Conservation (phyloP, 2,329 filamentous ascomycete genomes). For the Coniochaeta prunicola region DNA sequence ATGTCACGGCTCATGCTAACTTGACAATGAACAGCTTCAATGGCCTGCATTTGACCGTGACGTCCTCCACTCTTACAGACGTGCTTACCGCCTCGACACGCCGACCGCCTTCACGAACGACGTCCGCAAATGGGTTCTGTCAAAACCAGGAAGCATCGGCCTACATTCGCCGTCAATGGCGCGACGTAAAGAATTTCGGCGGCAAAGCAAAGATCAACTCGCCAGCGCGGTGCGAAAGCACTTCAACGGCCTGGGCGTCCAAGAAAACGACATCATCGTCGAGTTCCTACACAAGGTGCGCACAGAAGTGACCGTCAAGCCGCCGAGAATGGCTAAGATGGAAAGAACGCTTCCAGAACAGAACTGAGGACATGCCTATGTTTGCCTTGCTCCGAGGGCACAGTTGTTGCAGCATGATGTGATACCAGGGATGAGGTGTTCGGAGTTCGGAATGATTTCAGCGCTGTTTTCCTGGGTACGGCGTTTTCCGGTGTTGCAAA, state of each 20-base stretch:
- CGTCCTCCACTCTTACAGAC: slow-evolving; percentile 67
- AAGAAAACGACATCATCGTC: slow-evolving; percentile 77
- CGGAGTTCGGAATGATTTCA: background rate
- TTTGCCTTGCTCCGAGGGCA: background rate
- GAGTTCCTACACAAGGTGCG: slow-evolving; percentile 68
- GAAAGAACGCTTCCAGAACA: background rate
- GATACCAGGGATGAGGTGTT: background rate
- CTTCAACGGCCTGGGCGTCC: slow-evolving; percentile 72
- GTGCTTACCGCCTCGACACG: slow-evolving; percentile 63
- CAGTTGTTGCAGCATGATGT: background rate
- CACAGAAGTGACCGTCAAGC: slow-evolving; percentile 40
- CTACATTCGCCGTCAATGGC: slow-evolving; percentile 71
- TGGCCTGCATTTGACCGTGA: slow-evolving; percentile 63
- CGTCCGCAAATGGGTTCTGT: slow-evolving; percentile 55
- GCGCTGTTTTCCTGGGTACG: background rate
- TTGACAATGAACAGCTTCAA: slow-evolving; percentile 37
- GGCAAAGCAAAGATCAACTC: slow-evolving; percentile 66
- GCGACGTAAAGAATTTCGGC: slow-evolving; percentile 52
- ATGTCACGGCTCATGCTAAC: background rate
- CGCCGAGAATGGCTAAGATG: slow-evolving; percentile 13
- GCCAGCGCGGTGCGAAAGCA: slow-evolving; percentile 70
- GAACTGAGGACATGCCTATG: background rate
- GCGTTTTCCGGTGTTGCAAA: background rate
- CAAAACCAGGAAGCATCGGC: slow-evolving; percentile 57
- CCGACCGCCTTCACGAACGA: slow-evolving; percentile 62